Conservation (phyloP, 345 rosid genomes). For the Linum usitatissimum region DNA sequence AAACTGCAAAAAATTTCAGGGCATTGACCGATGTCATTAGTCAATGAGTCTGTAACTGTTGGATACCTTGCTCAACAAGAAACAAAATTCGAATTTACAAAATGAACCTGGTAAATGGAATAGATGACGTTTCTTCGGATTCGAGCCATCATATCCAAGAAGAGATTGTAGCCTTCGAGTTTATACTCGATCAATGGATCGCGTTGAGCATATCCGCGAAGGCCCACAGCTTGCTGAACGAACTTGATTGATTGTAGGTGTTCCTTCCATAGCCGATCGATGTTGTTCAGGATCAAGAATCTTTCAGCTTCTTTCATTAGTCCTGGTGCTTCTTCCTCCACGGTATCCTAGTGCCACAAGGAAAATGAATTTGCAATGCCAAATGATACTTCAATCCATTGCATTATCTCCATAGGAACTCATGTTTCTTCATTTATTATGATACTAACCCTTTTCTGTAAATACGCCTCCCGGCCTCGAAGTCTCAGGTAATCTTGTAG, state of each 20-base stretch:
- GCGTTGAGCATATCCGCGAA: constrained; percentile 95
- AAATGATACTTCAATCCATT: background rate
- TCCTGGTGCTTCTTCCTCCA: constrained; percentile 80
- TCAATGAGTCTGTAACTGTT: background rate
- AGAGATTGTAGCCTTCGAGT: constrained; percentile 93
- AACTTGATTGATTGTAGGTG: constrained; percentile 91
- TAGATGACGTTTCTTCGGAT: constrained; percentile 90
- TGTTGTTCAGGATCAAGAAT: constrained; percentile 79
- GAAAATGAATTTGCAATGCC: background rate
- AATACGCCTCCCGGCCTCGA: constrained; percentile 82
- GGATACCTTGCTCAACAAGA: background rate
- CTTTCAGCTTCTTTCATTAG: constrained; percentile 90
- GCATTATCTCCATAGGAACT: background rate
- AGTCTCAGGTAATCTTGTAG: constrained; percentile 70
- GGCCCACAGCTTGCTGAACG: constrained; percentile 93
- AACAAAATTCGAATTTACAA: background rate
- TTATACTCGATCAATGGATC: constrained; percentile 94
- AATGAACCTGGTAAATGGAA: constrained; percentile 80
- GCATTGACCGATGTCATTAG: background rate
- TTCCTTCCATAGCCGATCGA: constrained; percentile 94
- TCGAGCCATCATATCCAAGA: constrained; percentile 98
- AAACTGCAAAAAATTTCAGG: constrained; percentile 36
- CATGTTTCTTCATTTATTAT: background rate
- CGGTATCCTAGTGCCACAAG: constrained; percentile 34
- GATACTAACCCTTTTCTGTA: constrained; percentile 67